Evolutionary conservation across 2,329 filamentous ascomycete species (phyloP).

Genomic region (Teratosphaeria destructans): DNA sequence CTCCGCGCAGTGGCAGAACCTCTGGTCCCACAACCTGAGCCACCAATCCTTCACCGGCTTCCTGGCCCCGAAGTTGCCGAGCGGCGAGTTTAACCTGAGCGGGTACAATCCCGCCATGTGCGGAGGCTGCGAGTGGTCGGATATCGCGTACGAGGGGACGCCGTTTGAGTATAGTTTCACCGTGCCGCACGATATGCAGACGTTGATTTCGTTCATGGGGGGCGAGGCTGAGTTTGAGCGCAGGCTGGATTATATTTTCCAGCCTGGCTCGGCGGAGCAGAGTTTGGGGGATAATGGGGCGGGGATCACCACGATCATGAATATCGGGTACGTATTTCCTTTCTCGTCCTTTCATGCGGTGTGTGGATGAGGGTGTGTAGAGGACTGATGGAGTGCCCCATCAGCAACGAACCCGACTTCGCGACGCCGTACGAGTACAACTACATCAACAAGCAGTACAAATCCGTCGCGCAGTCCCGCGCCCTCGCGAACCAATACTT

Average conservation of each 20-base stretch:
- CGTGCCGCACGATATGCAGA: constrained; percentile 33
- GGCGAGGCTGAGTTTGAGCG: constrained; percentile 28
- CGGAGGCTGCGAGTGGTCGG: constrained; percentile 31
- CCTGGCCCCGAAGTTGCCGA: constrained; percentile 17
- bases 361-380: no score
- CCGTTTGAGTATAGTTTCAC: constrained; percentile 32
- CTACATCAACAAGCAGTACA: constrained; percentile 23
- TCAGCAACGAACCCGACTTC: constrained; percentile 24
- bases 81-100: constrained; percentile 21
- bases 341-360: neutral
- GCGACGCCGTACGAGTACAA: constrained; percentile 25
- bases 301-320: constrained; percentile 23
- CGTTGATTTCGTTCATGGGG: constrained; percentile 34
- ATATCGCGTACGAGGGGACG: constrained; percentile 28
- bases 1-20: constrained; percentile 32
- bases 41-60: constrained; percentile 27
- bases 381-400: neutral
- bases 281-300: neutral
- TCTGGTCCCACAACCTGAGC: constrained; percentile 29
- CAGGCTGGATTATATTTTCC: constrained; percentile 33
- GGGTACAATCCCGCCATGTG: constrained; percentile 32
- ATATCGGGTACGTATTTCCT: constrained; percentile 13
- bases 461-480: constrained; percentile 16
- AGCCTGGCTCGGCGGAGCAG: constrained; percentile 23
- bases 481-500: constrained; percentile 20